Conservation (phyloP, 2,329 filamentous ascomycete species). For the Fusarium torreyae region DNA sequence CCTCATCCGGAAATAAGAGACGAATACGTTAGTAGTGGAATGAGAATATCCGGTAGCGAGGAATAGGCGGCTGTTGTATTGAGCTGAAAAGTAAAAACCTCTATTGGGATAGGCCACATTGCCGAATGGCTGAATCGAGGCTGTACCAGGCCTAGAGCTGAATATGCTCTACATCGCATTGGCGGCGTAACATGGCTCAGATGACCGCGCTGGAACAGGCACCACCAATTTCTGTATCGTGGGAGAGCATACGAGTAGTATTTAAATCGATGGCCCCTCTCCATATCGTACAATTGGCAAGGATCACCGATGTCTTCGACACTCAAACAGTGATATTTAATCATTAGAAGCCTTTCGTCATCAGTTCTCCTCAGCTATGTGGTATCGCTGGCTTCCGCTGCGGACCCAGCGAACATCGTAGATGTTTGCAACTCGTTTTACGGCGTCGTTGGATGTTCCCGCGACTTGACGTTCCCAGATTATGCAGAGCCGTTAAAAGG, state of each 20-base stretch:
- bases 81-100: not conserved
- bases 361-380: not conserved
- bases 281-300: too few species aligned
- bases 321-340: not conserved
- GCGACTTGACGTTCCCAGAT: not conserved
- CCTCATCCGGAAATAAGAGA: constrained; percentile 5
- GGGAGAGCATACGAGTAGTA: not conserved
- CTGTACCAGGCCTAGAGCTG: not conserved
- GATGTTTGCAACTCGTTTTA: not conserved
- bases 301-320: too few species aligned
- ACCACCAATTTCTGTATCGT: not conserved
- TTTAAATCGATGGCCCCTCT: not conserved
- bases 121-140: not conserved
- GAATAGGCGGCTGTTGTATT: too few species aligned
- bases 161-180: not conserved
- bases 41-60: not conserved
- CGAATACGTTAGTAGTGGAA: not conserved
- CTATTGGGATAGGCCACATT: not conserved
- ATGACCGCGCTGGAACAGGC: not conserved
- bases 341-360: not conserved
- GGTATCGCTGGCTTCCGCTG: not conserved
- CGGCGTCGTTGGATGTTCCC: not conserved
- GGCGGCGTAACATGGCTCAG: not conserved
- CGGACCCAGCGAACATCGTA: not conserved
- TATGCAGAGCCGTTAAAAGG: not conserved